Percentiles rank a stretch among this genome's conserved stretches.
Evolutionary conservation across 2,329 filamentous ascomycete species (phyloP).

Genomic region (Paraphoma chrysanthemicola): DNA sequence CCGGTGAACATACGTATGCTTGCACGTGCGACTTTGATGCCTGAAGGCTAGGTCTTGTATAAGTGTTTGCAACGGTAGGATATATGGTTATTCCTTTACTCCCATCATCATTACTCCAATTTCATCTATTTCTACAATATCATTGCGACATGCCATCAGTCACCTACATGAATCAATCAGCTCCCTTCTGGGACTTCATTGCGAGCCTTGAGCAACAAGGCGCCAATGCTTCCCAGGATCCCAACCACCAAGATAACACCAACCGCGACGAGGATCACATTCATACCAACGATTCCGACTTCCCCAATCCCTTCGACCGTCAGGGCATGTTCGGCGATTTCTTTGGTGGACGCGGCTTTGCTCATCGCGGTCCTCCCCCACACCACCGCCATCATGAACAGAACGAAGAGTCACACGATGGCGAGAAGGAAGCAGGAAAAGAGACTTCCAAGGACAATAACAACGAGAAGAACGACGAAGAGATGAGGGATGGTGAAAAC

Average conservation of each 20-base stretch:
- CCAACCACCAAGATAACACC: slow-evolving; percentile 38
- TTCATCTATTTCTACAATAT: slow-evolving; percentile 10
- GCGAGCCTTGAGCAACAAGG: slow-evolving; percentile 58
- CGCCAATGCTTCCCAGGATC: slow-evolving; percentile 53
- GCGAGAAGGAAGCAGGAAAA: slow-evolving; percentile 14
- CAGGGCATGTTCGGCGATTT: slow-evolving; percentile 46
- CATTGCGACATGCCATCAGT: slow-evolving; percentile 57
- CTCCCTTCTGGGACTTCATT: slow-evolving; percentile 65
- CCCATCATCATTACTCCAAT: slow-evolving; percentile 9
- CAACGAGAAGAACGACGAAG: slow-evolving; percentile 17
- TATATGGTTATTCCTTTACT: slow-evolving; percentile 6
- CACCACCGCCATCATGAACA: slow-evolving; percentile 8
- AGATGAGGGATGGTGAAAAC: slow-evolving; percentile 24
- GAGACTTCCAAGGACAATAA: neutral
- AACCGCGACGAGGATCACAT: slow-evolving; percentile 28
- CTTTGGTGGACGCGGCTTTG: slow-evolving; percentile 33
- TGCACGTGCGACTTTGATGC: slow-evolving; percentile 38
- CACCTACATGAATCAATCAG: slow-evolving; percentile 59
- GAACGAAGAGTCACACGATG: slow-evolving; percentile 27
- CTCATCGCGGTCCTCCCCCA: slow-evolving; percentile 39
- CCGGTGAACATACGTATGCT: slow-evolving; percentile 34
- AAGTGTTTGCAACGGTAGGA: slow-evolving; percentile 24
- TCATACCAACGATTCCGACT: slow-evolving; percentile 6
- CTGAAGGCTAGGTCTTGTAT: slow-evolving; percentile 32
- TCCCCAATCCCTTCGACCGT: slow-evolving; percentile 28